phyloP scores from a whole-genome alignment of 1,284 basidiomycete genomes.

The Puccinia polysora region DNA sequence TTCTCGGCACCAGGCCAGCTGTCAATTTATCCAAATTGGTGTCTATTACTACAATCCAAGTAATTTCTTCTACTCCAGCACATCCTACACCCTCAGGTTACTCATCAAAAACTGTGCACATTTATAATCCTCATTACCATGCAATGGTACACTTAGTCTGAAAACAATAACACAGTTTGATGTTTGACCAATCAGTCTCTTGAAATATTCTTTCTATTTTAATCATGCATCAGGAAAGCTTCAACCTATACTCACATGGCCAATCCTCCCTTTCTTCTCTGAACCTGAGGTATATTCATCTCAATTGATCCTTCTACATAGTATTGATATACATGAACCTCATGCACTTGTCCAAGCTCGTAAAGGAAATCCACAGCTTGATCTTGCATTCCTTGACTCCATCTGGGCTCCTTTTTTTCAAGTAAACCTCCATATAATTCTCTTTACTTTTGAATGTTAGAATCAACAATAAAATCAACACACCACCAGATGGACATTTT shows the following conservation, averaged over 20 bases:
- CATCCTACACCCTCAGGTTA: not conserved
- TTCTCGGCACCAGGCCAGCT: not conserved
- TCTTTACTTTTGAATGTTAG: too few relatives aligned
- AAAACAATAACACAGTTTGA: too few relatives aligned
- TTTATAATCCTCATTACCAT: not conserved
- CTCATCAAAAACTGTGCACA: not conserved
- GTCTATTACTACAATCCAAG: not conserved
- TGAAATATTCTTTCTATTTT: too few relatives aligned
- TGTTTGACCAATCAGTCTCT: too few relatives aligned
- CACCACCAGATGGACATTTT: slow-evolving; percentile 19
- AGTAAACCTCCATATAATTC: too few relatives aligned
- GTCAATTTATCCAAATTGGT: not conserved
- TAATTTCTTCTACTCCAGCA: not conserved
- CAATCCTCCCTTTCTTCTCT: not conserved
- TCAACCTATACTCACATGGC: not conserved
- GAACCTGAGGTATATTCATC: slow-evolving; percentile 28
- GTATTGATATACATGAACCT: slow-evolving; percentile 13
- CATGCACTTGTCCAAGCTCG: not conserved
- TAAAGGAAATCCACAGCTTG: slow-evolving; percentile 8
- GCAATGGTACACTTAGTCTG: too few relatives aligned
- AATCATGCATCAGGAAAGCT: too few relatives aligned
- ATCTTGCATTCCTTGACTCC: not conserved
- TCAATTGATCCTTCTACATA: not conserved
- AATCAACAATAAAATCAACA: not conserved
- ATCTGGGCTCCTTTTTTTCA: not conserved